Base-by-base conservation (phyloP, 1,284 basidiomycete genomes). In the Pseudozyma thailandica region DNA sequence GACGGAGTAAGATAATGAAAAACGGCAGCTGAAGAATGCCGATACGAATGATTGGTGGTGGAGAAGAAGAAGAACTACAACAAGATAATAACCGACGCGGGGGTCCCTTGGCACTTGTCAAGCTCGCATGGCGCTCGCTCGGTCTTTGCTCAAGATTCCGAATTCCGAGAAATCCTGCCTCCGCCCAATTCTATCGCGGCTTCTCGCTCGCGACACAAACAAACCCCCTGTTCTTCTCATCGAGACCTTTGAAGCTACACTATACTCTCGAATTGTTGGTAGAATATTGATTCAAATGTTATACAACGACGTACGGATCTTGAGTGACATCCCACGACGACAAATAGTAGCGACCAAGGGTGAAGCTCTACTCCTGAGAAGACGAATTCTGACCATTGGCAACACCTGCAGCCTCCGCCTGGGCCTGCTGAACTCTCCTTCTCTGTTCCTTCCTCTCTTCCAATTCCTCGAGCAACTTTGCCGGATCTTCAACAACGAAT, bases 81-180 rank as follows among this genome's bases (percentile, higher is more conserved):
- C 20, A 7, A 23, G 9, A 18, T 23, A 5, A 5, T 9, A 38
- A 41, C 12, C 9, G 41, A 64, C 62, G 62, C 55, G 62, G 62
- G 62, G 62, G 43, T 33, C 31, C 31, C 12, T 23, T 18, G 15
- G 39, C 27, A 42, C 21, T 16, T 21, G n/a, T n/a, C n/a, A 28
- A 33, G 27, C n/a, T 26, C 28, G 23, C 39, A 42, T 41, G 27
- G 37, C 41, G 33, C 43, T 35, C 31, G 39, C 27, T 47, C 39
- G 55, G 51, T 56, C 45, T 56, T 59, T 65, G 6, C 13, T n/a
- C 56, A 33, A 44, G 60, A 56, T 56, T 41, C 63, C 57, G 63
- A 66, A 41, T 47, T 51, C 63, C 63, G 63, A 23, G 38, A 35
- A 39, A 35, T 58, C 35, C 20, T 6, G 21, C 15, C 33, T 20